A percentile compares a stretch with the other conserved stretches of the same genome.
Conservation (phyloP, 495 filamentous ascomycete species). For the Penicillium odoratum region DNA sequence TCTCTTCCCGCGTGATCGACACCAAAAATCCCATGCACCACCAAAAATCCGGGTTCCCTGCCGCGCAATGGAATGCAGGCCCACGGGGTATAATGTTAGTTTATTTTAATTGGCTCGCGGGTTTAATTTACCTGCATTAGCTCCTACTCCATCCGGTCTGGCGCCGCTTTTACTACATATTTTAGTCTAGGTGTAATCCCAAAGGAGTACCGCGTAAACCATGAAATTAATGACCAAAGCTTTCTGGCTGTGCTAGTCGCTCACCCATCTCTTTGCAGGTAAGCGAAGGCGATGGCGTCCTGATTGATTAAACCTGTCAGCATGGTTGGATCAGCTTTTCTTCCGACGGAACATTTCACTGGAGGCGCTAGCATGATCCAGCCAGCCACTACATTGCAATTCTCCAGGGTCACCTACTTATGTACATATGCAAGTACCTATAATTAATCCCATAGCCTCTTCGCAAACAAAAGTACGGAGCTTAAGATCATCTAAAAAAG, state of each 20-base stretch:
- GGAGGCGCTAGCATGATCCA: background rate
- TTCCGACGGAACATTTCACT: background rate
- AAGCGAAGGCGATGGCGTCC: background rate
- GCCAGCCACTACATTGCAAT: background rate
- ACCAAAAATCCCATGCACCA: constrained; percentile 15
- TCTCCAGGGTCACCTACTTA: too few relatives aligned
- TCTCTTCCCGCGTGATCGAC: constrained; percentile 44
- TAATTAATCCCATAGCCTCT: too few relatives aligned
- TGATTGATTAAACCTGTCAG: background rate
- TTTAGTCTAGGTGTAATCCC: background rate
- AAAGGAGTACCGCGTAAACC: background rate
- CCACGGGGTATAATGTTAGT: background rate
- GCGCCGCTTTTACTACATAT: constrained; percentile 8
- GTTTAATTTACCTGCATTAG: constrained; percentile 7
- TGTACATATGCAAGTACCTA: too few relatives aligned
- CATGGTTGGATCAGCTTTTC: background rate
- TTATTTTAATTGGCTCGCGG: background rate
- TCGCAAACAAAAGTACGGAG: too few relatives aligned
- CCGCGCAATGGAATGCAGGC: background rate
- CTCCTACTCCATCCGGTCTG: constrained; percentile 15
- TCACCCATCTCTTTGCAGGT: background rate
- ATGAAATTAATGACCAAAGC: background rate
- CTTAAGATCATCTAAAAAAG: too few relatives aligned
- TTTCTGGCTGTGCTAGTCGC: too few relatives aligned
- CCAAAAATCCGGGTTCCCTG: background rate